phyloP scores from a whole-genome alignment of 768 basidiomycete species.

The Russula compacta region DNA sequence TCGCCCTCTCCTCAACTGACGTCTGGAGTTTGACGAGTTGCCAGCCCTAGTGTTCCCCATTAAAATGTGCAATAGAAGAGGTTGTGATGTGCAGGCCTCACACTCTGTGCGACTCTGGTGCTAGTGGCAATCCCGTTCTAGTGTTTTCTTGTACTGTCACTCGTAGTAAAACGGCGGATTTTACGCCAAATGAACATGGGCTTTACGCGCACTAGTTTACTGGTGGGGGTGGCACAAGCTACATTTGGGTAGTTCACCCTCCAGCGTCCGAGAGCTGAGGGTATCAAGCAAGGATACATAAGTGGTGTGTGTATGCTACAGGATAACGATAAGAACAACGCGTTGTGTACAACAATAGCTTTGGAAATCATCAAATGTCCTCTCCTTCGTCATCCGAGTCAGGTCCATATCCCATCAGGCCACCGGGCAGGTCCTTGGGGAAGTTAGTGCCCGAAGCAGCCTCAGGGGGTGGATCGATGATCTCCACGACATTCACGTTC shows the following conservation, averaged over 20 bases:
- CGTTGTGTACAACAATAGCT: neutral
- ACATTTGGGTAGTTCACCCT: neutral
- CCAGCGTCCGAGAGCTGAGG: neutral
- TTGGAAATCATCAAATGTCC: neutral
- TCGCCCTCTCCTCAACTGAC: neutral
- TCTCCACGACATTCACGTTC: conserved; percentile 12
- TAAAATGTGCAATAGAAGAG: neutral
- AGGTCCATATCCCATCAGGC: neutral
- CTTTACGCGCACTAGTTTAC: neutral
- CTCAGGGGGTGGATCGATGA: neutral
- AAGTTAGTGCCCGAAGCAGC: neutral
- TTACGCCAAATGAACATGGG: neutral
- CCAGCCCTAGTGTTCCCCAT: too few relatives aligned
- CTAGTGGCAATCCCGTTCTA: too few relatives aligned
- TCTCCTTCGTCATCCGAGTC: conserved; percentile 1
- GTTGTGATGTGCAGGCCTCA: neutral
- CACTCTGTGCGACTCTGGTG: too few relatives aligned
- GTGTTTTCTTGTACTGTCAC: too few relatives aligned
- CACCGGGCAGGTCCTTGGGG: neutral
- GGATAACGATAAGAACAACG: neutral
- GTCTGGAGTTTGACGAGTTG: neutral
- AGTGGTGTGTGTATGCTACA: conserved; percentile 1
- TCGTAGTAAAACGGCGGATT: neutral
- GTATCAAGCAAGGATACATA: neutral
- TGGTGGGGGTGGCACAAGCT: neutral